phyloP scores from a whole-genome alignment of 495 filamentous ascomycete genomes.

The Xylaria telfairii region DNA sequence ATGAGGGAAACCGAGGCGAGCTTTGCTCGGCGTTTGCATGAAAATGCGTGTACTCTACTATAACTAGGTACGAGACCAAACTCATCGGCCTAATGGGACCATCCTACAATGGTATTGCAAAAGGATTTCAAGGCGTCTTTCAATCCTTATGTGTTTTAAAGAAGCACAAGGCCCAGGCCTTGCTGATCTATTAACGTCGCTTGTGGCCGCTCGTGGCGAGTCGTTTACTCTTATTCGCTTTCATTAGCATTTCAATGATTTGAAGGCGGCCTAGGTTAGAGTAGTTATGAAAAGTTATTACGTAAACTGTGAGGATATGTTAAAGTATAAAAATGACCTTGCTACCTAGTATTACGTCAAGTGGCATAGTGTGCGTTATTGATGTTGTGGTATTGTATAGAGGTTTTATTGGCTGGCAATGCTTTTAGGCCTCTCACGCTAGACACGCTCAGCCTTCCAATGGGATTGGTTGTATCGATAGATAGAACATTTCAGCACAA shows the following conservation, averaged over 20 bases:
- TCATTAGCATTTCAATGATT: background rate
- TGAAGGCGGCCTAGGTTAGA: background rate
- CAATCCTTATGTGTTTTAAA: background rate
- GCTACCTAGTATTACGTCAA: slow-evolving; percentile 38
- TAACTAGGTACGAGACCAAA: slow-evolving; percentile 1
- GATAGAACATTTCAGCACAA: background rate
- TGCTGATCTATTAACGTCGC: slow-evolving; percentile 24
- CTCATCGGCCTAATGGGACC: background rate
- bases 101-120: background rate
- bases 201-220: background rate
- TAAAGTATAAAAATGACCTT: slow-evolving; percentile 14
- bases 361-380: background rate
- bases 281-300: background rate
- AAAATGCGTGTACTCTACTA: slow-evolving; percentile 27
- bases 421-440: background rate
- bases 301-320: background rate
- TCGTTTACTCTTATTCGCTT: background rate
- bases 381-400: background rate
- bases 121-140: slow-evolving; percentile 2
- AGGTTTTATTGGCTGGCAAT: background rate
- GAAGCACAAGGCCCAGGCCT: background rate
- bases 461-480: background rate
- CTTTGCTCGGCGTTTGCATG: slow-evolving; percentile 19
- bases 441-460: background rate
- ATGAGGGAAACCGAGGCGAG: slow-evolving; percentile 3